Base-by-base conservation (phyloP, 352 stramenopile species). In the Pythium insidiosum region DNA sequence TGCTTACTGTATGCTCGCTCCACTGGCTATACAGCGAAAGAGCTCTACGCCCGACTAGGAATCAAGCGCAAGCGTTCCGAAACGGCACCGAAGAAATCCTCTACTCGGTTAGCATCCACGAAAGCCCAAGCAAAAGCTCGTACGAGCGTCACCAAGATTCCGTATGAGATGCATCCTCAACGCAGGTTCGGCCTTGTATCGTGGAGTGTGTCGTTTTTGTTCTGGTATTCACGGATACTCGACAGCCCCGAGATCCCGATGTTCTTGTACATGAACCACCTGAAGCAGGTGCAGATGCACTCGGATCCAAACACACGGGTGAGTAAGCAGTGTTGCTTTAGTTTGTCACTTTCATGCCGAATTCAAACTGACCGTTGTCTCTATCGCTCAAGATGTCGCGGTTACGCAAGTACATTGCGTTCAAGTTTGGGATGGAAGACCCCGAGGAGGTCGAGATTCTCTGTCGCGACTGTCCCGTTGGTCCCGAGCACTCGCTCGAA, bases 331-430 rank as follows among this genome's bases (percentile, higher is more conserved):
- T n/a, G n/a, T n/a, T n/a, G n/a, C n/a, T n/a, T n/a, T n/a, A n/a
- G n/a, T n/a, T n/a, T n/a, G n/a, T n/a, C n/a, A n/a, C n/a, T n/a
- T n/a, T n/a, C n/a, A n/a, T n/a, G n/a, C n/a, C n/a, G n/a, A n/a
- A n/a, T n/a, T n/a, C n/a, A n/a, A n/a, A n/a, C n/a, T n/a, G n/a
- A n/a, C n/a, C n/a, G n/a, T n/a, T n/a, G n/a, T n/a, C n/a, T n/a
- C n/a, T n/a, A n/a, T n/a, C n/a, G n/a, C n/a, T n/a, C n/a, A n/a
- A 84, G 73, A 70, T 87, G 13, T 63, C 73, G 53, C 47, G 72
- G 28, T 52, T 87, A 21, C 61, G 68, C 48, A 87, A 87, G 46
- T 87, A 73, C 43, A 35, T 87, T 6, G 64, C 69, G 10, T 66
- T 80, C 50, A 70, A 68, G 35, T 36, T 83, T 9, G 44, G 56